Evolutionary conservation across 2,329 filamentous ascomycete species (phyloP).

Genomic region (Cercospora sp.): DNA sequence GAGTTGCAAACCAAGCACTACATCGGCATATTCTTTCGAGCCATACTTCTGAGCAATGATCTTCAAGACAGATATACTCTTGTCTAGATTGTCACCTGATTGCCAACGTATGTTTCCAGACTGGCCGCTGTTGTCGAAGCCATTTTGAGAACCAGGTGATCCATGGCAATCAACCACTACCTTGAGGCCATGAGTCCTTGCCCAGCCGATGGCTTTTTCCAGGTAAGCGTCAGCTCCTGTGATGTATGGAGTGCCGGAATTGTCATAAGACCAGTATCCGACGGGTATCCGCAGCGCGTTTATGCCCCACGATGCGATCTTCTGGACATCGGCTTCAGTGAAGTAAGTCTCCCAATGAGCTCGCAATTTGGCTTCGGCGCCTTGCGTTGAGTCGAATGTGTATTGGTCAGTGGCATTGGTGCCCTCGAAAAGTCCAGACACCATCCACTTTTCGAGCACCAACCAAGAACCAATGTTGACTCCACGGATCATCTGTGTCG

Average conservation of each 20-base stretch:
- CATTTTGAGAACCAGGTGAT: conserved; percentile 53
- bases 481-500: conserved; percentile 30
- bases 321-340: conserved; percentile 44
- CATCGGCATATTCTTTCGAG: conserved; percentile 41
- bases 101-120: conserved; percentile 35
- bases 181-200: conserved; percentile 46
- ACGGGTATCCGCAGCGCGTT: conserved; percentile 52
- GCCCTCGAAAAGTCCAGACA: conserved; percentile 39
- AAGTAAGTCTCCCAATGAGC: conserved; percentile 42
- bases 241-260: conserved; percentile 46
- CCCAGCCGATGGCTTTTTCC: conserved; percentile 47
- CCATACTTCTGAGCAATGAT: conserved; percentile 46
- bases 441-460: conserved; percentile 43
- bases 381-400: conserved; percentile 40
- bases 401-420: conserved; percentile 41
- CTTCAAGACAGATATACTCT: conserved; percentile 42
- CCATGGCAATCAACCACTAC: conserved; percentile 56
- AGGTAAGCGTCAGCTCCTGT: conserved; percentile 50
- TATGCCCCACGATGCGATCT: conserved; percentile 42
- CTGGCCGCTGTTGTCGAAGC: conserved; percentile 44
- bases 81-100: conserved; percentile 35
- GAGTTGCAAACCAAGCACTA: conserved; percentile 48
- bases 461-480: conserved; percentile 44
- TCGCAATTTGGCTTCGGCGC: conserved; percentile 34
- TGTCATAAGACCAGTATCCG: conserved; percentile 55